Base-by-base conservation (phyloP, 768 basidiomycete genomes). In the Termitomyces sp. region DNA sequence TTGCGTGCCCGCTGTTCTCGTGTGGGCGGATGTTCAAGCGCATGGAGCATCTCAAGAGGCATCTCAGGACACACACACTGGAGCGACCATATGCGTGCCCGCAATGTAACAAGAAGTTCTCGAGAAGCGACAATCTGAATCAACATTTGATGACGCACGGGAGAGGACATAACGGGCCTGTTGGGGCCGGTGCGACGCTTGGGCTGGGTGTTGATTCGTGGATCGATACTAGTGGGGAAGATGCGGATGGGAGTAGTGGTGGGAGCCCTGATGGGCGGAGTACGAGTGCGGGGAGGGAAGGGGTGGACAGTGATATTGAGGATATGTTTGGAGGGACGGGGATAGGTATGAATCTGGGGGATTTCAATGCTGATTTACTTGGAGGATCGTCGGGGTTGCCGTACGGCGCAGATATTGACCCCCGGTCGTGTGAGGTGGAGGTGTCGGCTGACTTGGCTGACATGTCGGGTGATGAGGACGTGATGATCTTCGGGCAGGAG, bases 11-110 rank as follows among this genome's bases (percentile, higher is more conserved):
- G 20, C 79, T 93, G 2, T 87, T 83, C 70, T 89, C 90, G 14
- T 97, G 94, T 67, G 85, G 89, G 3, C 78, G 89, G 61, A 74
- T 89, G 63, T 96, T 95, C 83, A 95, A 93, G 79, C 85, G 94
- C 12, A 87, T 89, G 82, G 94, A 96, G 68, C 93, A 96, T 68
- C 81, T 95, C 63, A 91, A 91, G 73, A 75, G 93, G 44, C 94
- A 96, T 70, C 73, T 94, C 32, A 82, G 92, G 58, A 93, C 93
- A 9, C 94, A 96, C 68, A 95, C 93, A 27, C 83, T 91, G 83
- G 93, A 95, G 71, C 77, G 88, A 39, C 93, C 94, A 0, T 95
- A 85, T 71, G 77, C 78, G 54, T 95, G 94, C 68, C 74, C 80
- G 44, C 74, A 77, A 26, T 96, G 94, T 70, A 76, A 79, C 66